Conservation (phyloP, 106 monocot genomes). For the Dendrobium huoshanense region DNA sequence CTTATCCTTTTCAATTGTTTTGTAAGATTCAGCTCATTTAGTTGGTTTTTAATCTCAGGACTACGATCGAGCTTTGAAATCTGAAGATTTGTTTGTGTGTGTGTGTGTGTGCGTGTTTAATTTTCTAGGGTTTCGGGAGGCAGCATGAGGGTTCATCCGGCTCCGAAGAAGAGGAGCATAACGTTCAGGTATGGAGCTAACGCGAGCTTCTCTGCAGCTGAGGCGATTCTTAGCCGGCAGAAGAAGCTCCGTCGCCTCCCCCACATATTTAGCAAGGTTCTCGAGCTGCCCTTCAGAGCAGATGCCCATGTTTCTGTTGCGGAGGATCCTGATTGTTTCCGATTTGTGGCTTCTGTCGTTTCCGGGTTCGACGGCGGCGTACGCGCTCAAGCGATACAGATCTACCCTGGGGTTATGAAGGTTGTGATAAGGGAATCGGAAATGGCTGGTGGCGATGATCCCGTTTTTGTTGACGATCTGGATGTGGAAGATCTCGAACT, state of each 20-base stretch:
- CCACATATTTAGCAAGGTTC: conserved; percentile 59
- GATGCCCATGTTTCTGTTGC: conserved; percentile 40
- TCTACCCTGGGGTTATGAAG: conserved; percentile 56
- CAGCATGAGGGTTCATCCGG: conserved; percentile 65
- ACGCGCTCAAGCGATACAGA: conserved; percentile 34
- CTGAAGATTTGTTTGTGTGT: too few species aligned
- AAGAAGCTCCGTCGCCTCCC: conserved; percentile 68
- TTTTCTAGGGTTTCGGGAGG: neutral
- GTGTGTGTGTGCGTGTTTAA: neutral
- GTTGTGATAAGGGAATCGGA: conserved; percentile 29
- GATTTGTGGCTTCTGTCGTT: conserved; percentile 18
- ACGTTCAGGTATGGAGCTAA: conserved; percentile 26
- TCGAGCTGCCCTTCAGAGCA: conserved; percentile 57
- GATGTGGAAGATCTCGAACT: conserved; percentile 37
- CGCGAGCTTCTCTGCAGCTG: conserved; percentile 7
- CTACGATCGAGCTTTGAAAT: neutral
- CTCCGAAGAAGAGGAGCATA: conserved; percentile 41
- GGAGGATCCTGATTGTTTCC: conserved; percentile 31
- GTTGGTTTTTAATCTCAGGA: neutral
- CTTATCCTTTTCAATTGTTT: neutral
- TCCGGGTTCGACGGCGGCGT: conserved; percentile 13
- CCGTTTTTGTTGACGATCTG: conserved; percentile 4
- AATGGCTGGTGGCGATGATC: neutral
- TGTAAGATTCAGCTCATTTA: neutral
- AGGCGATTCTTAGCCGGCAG: conserved; percentile 8